Percentiles rank a stretch among this genome's conserved stretches.
phyloP scores from a whole-genome alignment of 2,329 filamentous ascomycete genomes.

The Dactylonectria estremocensis region DNA sequence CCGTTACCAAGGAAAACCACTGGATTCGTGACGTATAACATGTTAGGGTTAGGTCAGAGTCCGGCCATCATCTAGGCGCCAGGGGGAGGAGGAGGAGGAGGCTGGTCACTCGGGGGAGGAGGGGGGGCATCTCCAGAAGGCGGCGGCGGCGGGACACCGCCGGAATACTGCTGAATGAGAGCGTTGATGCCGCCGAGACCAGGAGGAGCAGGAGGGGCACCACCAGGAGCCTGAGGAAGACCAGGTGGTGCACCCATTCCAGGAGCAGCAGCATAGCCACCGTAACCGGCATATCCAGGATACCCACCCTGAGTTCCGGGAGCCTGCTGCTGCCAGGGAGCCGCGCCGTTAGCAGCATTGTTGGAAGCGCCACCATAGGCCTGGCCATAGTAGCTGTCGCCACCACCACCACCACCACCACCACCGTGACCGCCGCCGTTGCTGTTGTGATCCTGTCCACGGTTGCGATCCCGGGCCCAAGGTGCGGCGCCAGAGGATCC shows the following conservation, averaged over 20 bases:
- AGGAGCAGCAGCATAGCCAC: conserved; percentile 64
- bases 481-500: conserved; percentile 66
- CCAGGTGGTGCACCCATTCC: conserved; percentile 60
- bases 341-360: conserved; percentile 47
- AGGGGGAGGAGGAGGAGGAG: conserved; percentile 75
- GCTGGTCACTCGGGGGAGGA: conserved; percentile 74
- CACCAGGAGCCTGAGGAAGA: conserved; percentile 59
- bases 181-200: conserved; percentile 73
- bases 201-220: conserved; percentile 68
- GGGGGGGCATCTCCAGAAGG: conserved; percentile 69
- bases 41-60: conserved; percentile 20
- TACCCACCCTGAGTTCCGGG: conserved; percentile 71
- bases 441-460: conserved; percentile 58
- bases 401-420: conserved; percentile 36
- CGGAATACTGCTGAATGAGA: conserved; percentile 77
- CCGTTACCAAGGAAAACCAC: not conserved
- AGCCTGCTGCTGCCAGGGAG: conserved; percentile 72
- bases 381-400: conserved; percentile 51
- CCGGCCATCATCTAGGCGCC: conserved; percentile 57
- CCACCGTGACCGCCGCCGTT: conserved; percentile 42
- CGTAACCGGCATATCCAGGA: conserved; percentile 64
- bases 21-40: conserved; percentile 19
- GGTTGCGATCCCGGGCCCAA: conserved; percentile 74
- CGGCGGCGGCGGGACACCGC: conserved; percentile 69
- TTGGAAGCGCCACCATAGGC: conserved; percentile 49